Percentiles rank a stretch among this genome's conserved stretches.
phyloP scores from a whole-genome alignment of 768 basidiomycete genomes.

The Clavaria fumosa region DNA sequence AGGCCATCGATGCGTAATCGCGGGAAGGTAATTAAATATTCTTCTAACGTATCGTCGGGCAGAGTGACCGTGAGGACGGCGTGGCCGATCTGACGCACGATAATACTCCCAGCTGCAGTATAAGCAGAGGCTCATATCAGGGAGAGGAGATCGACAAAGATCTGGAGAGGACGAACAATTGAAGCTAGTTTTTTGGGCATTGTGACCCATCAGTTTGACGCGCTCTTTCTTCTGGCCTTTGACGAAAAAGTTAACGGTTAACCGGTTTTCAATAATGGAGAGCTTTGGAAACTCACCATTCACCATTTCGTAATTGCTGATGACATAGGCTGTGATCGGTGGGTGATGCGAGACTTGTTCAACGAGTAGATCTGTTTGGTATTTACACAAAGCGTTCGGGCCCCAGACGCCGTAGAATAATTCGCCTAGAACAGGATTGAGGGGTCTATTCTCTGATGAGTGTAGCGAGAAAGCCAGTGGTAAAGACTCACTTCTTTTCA shows the following conservation, averaged over 20 bases:
- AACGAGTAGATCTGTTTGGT: slow-evolving; percentile 61
- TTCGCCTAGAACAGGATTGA: slow-evolving; percentile 92
- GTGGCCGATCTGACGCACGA: slow-evolving; percentile 93
- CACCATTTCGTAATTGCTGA: slow-evolving; percentile 55
- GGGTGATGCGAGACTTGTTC: slow-evolving; percentile 98
- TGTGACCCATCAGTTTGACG: slow-evolving; percentile 68
- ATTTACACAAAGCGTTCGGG: slow-evolving; percentile 50
- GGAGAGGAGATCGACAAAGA: not conserved
- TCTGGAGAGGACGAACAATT: slow-evolving; percentile 31
- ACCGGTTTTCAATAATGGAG: no score
- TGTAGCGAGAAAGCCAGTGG: slow-evolving; percentile 2
- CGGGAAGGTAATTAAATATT: slow-evolving; percentile 86
- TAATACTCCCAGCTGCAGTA: slow-evolving; percentile 44
- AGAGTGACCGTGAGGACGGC: slow-evolving; percentile 62
- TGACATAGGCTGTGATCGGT: slow-evolving; percentile 75
- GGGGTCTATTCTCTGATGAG: slow-evolving; percentile 38
- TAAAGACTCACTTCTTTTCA: slow-evolving; percentile 74
- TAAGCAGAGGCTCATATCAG: not conserved
- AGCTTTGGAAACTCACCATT: no score
- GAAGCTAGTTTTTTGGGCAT: slow-evolving; percentile 92
- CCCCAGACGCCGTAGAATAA: slow-evolving; percentile 89
- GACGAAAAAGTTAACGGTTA: no score
- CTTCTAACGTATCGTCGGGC: slow-evolving; percentile 29
- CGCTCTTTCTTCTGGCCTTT: slow-evolving; percentile 34
- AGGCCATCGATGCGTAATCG: slow-evolving; percentile 86